These are phyloP conservation scores for Lachnellula arida DNA, from an alignment of 2,329 filamentous ascomycete genomes.

Conservation along the genomic window DNA sequence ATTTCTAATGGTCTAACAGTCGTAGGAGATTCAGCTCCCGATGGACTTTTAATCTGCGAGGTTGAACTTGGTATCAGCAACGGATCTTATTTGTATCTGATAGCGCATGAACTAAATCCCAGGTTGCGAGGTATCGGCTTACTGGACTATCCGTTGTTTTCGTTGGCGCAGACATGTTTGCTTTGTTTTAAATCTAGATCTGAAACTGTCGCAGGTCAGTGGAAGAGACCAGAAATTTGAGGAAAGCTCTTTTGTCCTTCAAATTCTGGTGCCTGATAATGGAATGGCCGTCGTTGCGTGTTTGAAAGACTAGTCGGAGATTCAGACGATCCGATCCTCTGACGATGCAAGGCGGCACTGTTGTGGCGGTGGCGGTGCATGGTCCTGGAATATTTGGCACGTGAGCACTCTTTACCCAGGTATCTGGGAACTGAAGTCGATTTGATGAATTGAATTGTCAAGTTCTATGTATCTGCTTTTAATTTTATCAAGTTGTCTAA, in stretches of 20 bases:
- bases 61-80: conserved; percentile 8
- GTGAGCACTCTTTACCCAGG: no score
- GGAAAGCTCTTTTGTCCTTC: neutral
- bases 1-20: conserved; percentile 61
- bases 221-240: neutral
- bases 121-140: conserved; percentile 28
- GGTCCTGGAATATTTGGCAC: no score
- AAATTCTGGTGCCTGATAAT: neutral
- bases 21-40: conserved; percentile 59
- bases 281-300: neutral
- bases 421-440: no score
- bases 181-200: neutral
- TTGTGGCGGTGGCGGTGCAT: neutral
- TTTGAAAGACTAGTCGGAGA: neutral
- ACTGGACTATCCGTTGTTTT: conserved; percentile 37
- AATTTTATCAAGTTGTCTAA: no score
- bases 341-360: neutral
- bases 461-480: no score
- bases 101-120: conserved; percentile 21
- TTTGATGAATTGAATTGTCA: no score
- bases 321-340: neutral
- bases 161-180: conserved; percentile 14
- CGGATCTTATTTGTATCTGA: conserved; percentile 1
- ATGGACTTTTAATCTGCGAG: conserved; percentile 23
- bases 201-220: neutral